These are phyloP conservation scores for Arthrinium phaeospermum DNA, from an alignment of 2,329 filamentous ascomycete genomes.

Conservation along the genomic window DNA sequence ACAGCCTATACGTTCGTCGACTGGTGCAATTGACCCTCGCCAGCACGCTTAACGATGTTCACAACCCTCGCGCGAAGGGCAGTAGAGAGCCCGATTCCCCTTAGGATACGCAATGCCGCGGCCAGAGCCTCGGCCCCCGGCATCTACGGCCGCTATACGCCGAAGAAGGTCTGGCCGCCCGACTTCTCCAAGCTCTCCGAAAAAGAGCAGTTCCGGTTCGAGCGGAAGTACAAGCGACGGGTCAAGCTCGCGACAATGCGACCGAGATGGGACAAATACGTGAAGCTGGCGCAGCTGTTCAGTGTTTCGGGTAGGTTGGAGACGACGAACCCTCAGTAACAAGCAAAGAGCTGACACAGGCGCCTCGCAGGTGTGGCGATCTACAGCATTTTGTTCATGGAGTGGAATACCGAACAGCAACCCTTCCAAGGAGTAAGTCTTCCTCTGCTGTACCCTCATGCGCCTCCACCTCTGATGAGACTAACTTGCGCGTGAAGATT, in stretches of 20 bases:
- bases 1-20: background rate
- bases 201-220: constrained; percentile 78
- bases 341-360: background rate
- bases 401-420: constrained; percentile 54
- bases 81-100: constrained; percentile 38
- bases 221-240: constrained; percentile 78
- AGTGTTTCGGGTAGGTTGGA: constrained; percentile 59
- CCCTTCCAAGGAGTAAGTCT: constrained; percentile 57
- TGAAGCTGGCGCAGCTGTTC: constrained; percentile 68
- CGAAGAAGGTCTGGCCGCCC: constrained; percentile 79
- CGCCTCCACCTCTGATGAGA: background rate
- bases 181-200: constrained; percentile 72
- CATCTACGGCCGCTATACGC: constrained; percentile 63
- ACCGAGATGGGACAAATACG: constrained; percentile 40
- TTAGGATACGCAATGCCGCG: constrained; percentile 29
- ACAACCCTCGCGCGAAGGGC: constrained; percentile 51
- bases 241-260: constrained; percentile 47
- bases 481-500: constrained; percentile 38
- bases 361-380: constrained; percentile 51
- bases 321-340: background rate
- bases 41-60: constrained; percentile 45
- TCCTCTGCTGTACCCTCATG: background rate
- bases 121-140: constrained; percentile 30
- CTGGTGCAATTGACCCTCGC: background rate
- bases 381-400: constrained; percentile 68